phyloP scores from a whole-genome alignment of 2,329 filamentous ascomycete genomes.

The Colletotrichum cordylinicola region DNA sequence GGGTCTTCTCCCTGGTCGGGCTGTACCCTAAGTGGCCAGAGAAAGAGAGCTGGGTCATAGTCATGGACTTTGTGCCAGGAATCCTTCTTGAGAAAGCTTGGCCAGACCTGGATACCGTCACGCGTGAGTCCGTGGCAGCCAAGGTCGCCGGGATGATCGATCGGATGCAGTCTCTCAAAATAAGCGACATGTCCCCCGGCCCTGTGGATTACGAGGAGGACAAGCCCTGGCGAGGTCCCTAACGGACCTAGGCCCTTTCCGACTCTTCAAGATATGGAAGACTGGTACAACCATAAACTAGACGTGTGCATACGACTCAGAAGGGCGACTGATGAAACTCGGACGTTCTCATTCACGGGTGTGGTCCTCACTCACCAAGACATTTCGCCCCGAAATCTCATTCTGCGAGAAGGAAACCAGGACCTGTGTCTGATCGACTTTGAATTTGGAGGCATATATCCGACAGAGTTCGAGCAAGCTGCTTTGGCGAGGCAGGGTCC shows the following conservation, averaged over 20 bases:
- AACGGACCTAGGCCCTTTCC: not conserved
- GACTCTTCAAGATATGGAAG: not conserved
- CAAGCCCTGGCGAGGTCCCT: not conserved
- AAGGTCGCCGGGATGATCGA: not conserved
- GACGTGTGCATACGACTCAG: not conserved
- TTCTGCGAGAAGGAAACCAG: not conserved
- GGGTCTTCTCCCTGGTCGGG: not conserved
- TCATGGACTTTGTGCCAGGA: not conserved
- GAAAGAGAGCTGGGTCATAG: not conserved
- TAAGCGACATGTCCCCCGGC: constrained; percentile 2
- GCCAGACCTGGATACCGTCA: not conserved
- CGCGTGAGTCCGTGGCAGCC: not conserved
- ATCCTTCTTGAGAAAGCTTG: not conserved
- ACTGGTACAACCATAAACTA: not conserved
- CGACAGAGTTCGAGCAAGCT: not conserved
- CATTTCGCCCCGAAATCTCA: not conserved
- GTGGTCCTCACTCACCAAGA: not conserved
- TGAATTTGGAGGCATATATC: not conserved
- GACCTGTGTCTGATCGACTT: not conserved
- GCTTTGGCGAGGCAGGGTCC: not conserved
- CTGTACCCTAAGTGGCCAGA: not conserved
- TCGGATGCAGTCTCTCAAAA: not conserved
- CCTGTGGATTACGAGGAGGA: not conserved
- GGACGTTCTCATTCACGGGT: not conserved
- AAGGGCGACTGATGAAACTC: rapidly evolving